Base-by-base conservation (phyloP, 345 rosid genomes). In the Physaria fendleri region DNA sequence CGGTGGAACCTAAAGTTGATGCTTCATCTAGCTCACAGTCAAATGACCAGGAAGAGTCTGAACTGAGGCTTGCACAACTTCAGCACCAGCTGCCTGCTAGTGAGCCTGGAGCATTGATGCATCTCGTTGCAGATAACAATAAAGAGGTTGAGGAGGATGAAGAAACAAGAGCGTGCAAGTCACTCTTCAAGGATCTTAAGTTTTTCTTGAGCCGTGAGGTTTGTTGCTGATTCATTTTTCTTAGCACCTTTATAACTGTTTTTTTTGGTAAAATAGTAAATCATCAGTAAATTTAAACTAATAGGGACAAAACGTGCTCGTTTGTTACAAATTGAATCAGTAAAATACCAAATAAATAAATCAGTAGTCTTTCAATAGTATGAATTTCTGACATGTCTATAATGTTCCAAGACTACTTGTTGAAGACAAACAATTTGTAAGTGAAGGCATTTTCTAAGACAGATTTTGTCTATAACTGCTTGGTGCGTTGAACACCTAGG, bases 151-250 rank as follows among this genome's bases (percentile, higher is more conserved):
- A 93, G 68, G 99, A 93, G 45, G 99, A 89, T 82, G 85, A 82
- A 68, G 96, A 84, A 69, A 89, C 95, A 40, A 85, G 64, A 76
- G 78, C 71, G 45, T 89, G 97, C 65, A 87, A 82, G 73, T 74
- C 76, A 23, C 80, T 93, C 60, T 89, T 89, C 54, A 78, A 78
- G 68, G 76, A 81, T 63, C 67, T 82, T 78, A 93, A 82, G 59
- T 64, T 93, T 77, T 89, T 87, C 82, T 78, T 85, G 76, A 78
- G 95, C 69, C 97, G 99, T 46, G 99, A 93, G 96, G 99, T 93
- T 56, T 54, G 21, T 22, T 22, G 41, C 4, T 5, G 2, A 24
- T 43, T 65, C 52, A 21, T 22, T 54, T 15, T 32, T 66, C 42
- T 11, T 20, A 28, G 8, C 14, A 5, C 17, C 8, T 55, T 10